Evolutionary conservation across 768 basidiomycete species (phyloP).

Genomic region (Pisolithus albus): DNA sequence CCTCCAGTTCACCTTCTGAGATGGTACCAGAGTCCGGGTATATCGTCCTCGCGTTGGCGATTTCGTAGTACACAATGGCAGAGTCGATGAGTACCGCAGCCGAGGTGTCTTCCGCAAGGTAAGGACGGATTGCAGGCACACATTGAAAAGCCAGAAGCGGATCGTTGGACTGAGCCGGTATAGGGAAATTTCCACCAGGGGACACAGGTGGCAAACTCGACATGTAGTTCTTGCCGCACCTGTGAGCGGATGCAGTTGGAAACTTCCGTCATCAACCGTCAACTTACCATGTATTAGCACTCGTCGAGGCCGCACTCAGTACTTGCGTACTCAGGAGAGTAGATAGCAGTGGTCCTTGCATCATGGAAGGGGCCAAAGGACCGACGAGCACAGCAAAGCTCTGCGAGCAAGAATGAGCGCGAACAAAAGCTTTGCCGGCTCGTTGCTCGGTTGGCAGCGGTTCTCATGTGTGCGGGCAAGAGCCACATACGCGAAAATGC

Average conservation of each 20-base stretch:
- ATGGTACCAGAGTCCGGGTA: conserved; percentile 16
- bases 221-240: conserved; percentile 57
- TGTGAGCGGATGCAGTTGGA: conserved; percentile 10
- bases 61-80: conserved; percentile 39
- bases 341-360: neutral
- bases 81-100: conserved; percentile 48
- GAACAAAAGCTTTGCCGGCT: no score
- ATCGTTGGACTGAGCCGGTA: conserved; percentile 29
- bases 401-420: no score
- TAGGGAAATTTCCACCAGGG: conserved; percentile 47
- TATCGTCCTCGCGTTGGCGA: conserved; percentile 43
- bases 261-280: no score
- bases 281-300: conserved; percentile 27
- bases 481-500: no score
- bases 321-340: conserved; percentile 1
- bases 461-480: no score
- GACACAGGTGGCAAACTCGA: conserved; percentile 32
- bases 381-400: no score
- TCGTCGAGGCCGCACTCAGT: conserved; percentile 10
- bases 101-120: conserved; percentile 48
- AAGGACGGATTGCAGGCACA: conserved; percentile 52
- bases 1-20: conserved; percentile 23
- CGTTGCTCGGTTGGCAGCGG: no score
- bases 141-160: conserved; percentile 55
- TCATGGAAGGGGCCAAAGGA: neutral